phyloP scores from a whole-genome alignment of 805 yeast species.

The Tetrapisispora arboricola region DNA sequence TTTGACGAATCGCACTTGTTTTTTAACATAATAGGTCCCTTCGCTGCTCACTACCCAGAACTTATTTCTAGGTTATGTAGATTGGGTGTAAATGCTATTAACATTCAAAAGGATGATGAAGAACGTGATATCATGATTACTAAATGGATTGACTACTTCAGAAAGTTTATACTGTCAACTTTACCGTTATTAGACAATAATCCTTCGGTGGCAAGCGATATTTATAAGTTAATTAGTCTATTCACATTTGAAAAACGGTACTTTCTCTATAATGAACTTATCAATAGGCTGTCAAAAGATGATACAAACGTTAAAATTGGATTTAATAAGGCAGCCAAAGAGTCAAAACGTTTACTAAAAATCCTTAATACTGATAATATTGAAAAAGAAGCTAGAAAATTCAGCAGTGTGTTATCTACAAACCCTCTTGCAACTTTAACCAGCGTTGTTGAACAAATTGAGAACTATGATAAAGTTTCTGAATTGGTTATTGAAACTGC shows the following conservation, averaged over 20 bases:
- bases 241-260: constrained; percentile 58
- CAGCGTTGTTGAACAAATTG: constrained; percentile 69
- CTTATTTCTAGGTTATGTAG: constrained; percentile 52
- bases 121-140: constrained; percentile 7
- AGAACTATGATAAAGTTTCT: constrained; percentile 82
- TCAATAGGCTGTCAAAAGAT: constrained; percentile 46
- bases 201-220: constrained; percentile 49
- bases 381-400: constrained; percentile 55
- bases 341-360: constrained; percentile 68
- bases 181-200: constrained; percentile 44
- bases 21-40: constrained; percentile 46
- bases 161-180: constrained; percentile 60
- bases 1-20: constrained; percentile 39
- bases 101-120: neutral
- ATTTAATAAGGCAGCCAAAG: constrained; percentile 59
- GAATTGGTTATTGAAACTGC: constrained; percentile 73
- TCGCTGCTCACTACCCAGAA: constrained; percentile 37
- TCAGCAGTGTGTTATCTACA: constrained; percentile 60
- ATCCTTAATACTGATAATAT: constrained; percentile 75
- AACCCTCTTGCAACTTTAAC: constrained; percentile 73
- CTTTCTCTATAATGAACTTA: constrained; percentile 72
- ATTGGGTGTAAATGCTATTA: constrained; percentile 38
- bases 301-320: constrained; percentile 47
- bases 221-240: constrained; percentile 42
- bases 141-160: constrained; percentile 50